A percentile compares a stretch with the other conserved stretches of the same genome.
phyloP scores from a whole-genome alignment of 306 rosid genomes.

The Hippophae gyantsensis region DNA sequence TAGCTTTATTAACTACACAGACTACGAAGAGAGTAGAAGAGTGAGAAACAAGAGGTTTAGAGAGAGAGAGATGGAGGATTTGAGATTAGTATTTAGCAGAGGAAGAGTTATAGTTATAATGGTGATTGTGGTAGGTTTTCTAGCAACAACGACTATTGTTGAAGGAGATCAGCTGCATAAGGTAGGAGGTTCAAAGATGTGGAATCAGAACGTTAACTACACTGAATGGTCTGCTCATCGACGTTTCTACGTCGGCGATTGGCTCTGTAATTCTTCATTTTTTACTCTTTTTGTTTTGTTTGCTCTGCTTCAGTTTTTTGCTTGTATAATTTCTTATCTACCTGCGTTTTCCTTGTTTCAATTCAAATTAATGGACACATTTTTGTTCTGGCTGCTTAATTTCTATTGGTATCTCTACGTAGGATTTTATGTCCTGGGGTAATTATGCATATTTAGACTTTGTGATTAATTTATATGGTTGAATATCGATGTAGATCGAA shows the following conservation, averaged over 20 bases:
- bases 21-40: conserved; percentile 9
- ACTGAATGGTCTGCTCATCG: conserved; percentile 51
- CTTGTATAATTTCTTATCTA: too few species aligned
- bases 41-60: not conserved
- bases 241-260: conserved; percentile 45
- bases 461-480: too few species aligned
- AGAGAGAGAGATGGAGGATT: not conserved
- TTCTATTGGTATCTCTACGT: too few species aligned
- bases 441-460: too few species aligned
- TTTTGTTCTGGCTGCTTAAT: too few species aligned
- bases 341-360: too few species aligned
- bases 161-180: conserved; percentile 22
- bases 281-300: not conserved
- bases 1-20: too few species aligned
- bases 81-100: not conserved
- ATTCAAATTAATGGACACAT: too few species aligned
- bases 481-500: too few species aligned
- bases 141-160: not conserved
- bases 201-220: conserved; percentile 51
- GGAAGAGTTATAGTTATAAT: not conserved
- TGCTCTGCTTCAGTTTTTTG: not conserved
- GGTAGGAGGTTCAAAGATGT: conserved; percentile 58
- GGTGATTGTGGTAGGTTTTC: conserved; percentile 6
- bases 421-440: too few species aligned
- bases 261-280: conserved; percentile 42